Conservation (phyloP, 2,329 filamentous ascomycete species). For the Whalleya microplaca region DNA sequence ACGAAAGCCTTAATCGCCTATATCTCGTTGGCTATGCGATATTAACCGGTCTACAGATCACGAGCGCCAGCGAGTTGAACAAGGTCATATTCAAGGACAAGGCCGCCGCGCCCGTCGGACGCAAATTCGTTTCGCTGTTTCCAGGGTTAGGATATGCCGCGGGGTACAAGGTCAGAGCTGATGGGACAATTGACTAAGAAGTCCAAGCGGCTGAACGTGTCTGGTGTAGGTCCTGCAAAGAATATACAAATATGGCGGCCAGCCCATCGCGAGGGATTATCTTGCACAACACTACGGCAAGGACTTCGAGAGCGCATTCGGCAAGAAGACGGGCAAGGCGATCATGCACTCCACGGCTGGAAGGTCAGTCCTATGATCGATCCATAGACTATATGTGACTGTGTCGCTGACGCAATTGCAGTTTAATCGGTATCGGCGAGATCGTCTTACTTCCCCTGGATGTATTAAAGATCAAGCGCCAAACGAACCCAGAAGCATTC, state of each 20-base stretch:
- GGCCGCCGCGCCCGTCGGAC: constrained; percentile 68
- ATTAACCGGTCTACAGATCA: constrained; percentile 26
- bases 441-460: constrained; percentile 94
- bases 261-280: constrained; percentile 93
- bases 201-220: constrained; percentile 6
- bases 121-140: constrained; percentile 94
- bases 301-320: constrained; percentile 86
- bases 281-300: constrained; percentile 77
- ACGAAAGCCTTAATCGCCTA: constrained; percentile 27
- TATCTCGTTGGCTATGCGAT: not conserved
- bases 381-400: not conserved
- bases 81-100: constrained; percentile 92
- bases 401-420: constrained; percentile 39
- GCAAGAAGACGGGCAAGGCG: constrained; percentile 96
- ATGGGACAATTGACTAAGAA: not conserved
- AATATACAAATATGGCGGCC: constrained; percentile 98
- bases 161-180: constrained; percentile 79
- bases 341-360: constrained; percentile 97
- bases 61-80: constrained; percentile 67
- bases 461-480: constrained; percentile 98
- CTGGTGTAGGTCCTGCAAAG: constrained; percentile 74
- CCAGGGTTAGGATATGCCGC: constrained; percentile 96
- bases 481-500: constrained; percentile 99
- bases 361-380: constrained; percentile 56
- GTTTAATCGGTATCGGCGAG: constrained; percentile 95